A percentile compares a stretch with the other conserved stretches of the same genome.
Conservation (phyloP, 176 grass and related monocot species). For the Musa acuminata region DNA sequence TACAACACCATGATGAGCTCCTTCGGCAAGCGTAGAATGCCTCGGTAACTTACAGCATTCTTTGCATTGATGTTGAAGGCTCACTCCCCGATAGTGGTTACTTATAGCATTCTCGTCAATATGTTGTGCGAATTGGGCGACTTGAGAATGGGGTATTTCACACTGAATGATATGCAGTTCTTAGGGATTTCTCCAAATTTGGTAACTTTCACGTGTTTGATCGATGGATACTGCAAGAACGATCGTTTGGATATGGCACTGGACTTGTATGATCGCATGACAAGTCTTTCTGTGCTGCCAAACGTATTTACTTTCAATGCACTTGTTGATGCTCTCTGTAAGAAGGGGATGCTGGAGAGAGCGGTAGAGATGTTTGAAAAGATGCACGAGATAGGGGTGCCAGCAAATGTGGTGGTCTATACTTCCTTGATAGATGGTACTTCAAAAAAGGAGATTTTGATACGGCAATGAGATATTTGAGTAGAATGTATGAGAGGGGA, state of each 20-base stretch:
- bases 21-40: background rate
- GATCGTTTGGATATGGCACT: background rate
- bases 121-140: background rate
- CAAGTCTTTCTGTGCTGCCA: background rate
- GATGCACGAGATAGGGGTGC: too few relatives aligned
- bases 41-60: background rate
- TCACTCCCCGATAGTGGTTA: background rate
- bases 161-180: too few relatives aligned
- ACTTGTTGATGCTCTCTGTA: background rate
- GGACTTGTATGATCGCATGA: background rate
- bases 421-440: too few relatives aligned
- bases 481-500: too few relatives aligned
- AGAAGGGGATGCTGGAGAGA: constrained; percentile 4
- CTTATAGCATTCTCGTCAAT: background rate
- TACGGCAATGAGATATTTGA: too few relatives aligned
- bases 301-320: background rate
- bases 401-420: too few relatives aligned
- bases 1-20: constrained; percentile 7
- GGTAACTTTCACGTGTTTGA: background rate
- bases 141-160: background rate
- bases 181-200: background rate
- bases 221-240: background rate
- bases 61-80: too few relatives aligned
- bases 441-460: too few relatives aligned
- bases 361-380: constrained; percentile 1